Evolutionary conservation across 1,284 basidiomycete genomes (phyloP), one percentile per base, ranked within the genome.

Genomic region (Leccinum laetum): DNA sequence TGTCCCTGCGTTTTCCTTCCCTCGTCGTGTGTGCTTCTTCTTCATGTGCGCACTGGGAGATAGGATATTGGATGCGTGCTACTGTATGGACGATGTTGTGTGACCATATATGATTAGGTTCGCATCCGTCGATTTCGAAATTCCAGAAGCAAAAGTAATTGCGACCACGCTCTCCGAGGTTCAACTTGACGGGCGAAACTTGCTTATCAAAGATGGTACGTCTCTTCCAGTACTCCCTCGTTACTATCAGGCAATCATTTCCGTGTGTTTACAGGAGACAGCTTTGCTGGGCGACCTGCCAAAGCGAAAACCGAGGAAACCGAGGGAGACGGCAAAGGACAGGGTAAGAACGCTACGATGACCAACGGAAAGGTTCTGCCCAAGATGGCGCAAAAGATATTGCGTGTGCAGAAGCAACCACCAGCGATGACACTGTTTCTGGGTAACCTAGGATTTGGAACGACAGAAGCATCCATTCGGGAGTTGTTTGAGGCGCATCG

Each of bases 111-210:
- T 3, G 13, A 56, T 10, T 71, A 98, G 96, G 44, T 99, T 96
- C 77, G 97, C 96, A 29, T 99, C 99, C 79, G 90, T 98, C 66
- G 97, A 99, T 80, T 96, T 99, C 76, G 86, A 89, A 2, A 90
- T 89, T 2, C 81, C 85, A 1, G 93, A 94, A 37, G 88, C 86
- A 18, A 93, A 96, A 72, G 76, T 78, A 1, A 80, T 86, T 44
- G 96, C 94, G 21, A 89, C 99, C 65, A 83, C 88, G 0, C 81
- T 93, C 56, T 94, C 93, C 9, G 97, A 99, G 76, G 83, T 87
- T 39, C 87, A 87, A 56, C 82, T 99, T 7, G 87, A 96, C 53
- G 96, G 97, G 2, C 84, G 98, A 64, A 90, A 90, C 64, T 79
- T 99, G 32, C 86, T 99, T 60, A 98, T 99, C 71, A 99, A 99